Evolutionary conservation across 2,329 filamentous ascomycete species (phyloP).

Genomic region (Curvularia spicifera): DNA sequence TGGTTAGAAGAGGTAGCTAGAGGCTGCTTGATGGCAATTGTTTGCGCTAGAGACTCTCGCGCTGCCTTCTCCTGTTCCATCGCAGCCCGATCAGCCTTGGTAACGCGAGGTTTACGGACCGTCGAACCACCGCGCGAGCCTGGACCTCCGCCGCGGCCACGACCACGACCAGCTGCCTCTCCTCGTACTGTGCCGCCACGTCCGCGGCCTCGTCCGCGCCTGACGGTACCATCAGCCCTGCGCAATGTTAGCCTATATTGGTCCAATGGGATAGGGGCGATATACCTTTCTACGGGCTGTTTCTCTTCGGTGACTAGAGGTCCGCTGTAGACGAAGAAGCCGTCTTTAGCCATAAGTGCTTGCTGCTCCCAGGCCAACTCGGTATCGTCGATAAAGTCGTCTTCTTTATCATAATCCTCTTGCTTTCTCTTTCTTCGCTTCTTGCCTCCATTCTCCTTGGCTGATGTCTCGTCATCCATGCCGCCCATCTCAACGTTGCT

Average conservation of each 20-base stretch:
- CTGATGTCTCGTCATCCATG: constrained; percentile 53
- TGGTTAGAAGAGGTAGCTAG: constrained; percentile 17
- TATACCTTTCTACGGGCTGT: constrained; percentile 66
- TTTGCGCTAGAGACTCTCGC: constrained; percentile 62
- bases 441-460: constrained; percentile 61
- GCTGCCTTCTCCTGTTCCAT: constrained; percentile 83
- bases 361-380: constrained; percentile 95
- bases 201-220: constrained; percentile 67
- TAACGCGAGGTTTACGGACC: constrained; percentile 81
- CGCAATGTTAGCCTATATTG: constrained; percentile 34
- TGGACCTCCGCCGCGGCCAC: constrained; percentile 62
- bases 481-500: constrained; percentile 91
- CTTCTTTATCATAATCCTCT: constrained; percentile 71
- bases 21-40: constrained; percentile 37
- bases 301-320: constrained; percentile 90
- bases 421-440: constrained; percentile 81
- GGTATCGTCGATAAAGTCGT: constrained; percentile 83
- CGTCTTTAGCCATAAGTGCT: constrained; percentile 90
- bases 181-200: constrained; percentile 57
- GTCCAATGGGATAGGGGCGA: constrained; percentile 17
- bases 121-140: constrained; percentile 78
- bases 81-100: constrained; percentile 82
- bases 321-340: constrained; percentile 97
- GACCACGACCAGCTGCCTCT: constrained; percentile 49
- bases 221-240: constrained; percentile 75